phyloP scores from a whole-genome alignment of 345 rosid genomes.

The Populus simonii region DNA sequence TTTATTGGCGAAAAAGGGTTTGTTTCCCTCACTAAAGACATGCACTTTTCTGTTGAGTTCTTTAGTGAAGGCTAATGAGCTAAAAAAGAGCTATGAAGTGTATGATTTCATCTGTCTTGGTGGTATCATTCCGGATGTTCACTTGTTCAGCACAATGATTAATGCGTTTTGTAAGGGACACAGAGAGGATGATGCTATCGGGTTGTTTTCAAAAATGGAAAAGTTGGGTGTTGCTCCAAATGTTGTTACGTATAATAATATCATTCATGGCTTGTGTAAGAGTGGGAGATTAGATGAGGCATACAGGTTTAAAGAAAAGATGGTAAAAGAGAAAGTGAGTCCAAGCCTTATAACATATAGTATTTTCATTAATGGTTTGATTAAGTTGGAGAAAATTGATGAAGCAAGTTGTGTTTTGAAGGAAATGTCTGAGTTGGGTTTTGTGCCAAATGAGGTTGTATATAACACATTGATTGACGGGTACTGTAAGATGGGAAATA shows the following conservation, averaged over 20 bases:
- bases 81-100: slow-evolving; percentile 45
- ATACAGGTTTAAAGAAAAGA: slow-evolving; percentile 51
- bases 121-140: slow-evolving; percentile 53
- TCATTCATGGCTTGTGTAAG: slow-evolving; percentile 74
- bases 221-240: slow-evolving; percentile 52
- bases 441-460: slow-evolving; percentile 56
- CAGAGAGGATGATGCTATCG: slow-evolving; percentile 48
- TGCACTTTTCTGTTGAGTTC: slow-evolving; percentile 59
- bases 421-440: slow-evolving; percentile 58
- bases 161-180: slow-evolving; percentile 65
- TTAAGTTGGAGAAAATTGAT: slow-evolving; percentile 55
- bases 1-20: slow-evolving; percentile 41
- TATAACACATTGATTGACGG: slow-evolving; percentile 72
- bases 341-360: slow-evolving; percentile 61
- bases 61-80: slow-evolving; percentile 57
- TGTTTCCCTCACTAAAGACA: slow-evolving; percentile 62
- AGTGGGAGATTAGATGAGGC: slow-evolving; percentile 58
- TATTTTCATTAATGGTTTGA: slow-evolving; percentile 63
- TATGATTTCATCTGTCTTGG: slow-evolving; percentile 46
- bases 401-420: slow-evolving; percentile 50
- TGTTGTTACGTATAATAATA: slow-evolving; percentile 59
- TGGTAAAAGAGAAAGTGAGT: slow-evolving; percentile 46
- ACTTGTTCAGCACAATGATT: slow-evolving; percentile 56
- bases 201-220: slow-evolving; percentile 54
- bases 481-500: slow-evolving; percentile 51